Evolutionary conservation across 2,329 filamentous ascomycete genomes (phyloP).

Genomic region (Alternaria gaisen): DNA sequence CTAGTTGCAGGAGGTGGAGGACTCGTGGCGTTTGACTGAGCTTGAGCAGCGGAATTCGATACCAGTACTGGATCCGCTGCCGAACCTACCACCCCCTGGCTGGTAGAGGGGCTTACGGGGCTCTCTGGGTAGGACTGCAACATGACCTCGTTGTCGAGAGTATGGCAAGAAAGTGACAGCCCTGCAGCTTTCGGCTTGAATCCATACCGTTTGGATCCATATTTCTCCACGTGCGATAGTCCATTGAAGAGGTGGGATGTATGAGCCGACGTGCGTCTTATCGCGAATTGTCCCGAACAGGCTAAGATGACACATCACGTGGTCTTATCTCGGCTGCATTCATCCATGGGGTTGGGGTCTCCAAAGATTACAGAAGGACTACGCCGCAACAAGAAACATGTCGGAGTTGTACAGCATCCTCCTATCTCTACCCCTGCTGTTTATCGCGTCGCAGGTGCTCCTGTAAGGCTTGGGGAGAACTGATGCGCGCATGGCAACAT

Average conservation of each 20-base stretch:
- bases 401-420: not conserved
- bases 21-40: conserved; percentile 7
- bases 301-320: conserved; percentile 7
- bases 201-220: not conserved
- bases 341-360: not conserved
- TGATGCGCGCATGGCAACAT: conserved; percentile 8
- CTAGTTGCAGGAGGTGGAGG: conserved; percentile 15
- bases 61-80: not conserved
- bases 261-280: conserved; percentile 14
- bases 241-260: not conserved
- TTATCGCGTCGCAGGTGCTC: not conserved
- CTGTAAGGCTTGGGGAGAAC: not conserved
- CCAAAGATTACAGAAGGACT: conserved; percentile 2
- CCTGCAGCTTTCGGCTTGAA: conserved; percentile 2
- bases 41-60: conserved; percentile 17
- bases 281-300: not conserved
- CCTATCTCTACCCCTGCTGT: conserved; percentile 15
- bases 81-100: not conserved
- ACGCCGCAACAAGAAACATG: conserved; percentile 4
- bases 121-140: conserved; percentile 11
- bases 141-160: conserved; percentile 11
- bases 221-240: conserved; percentile 5
- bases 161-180: conserved; percentile 5
- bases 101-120: conserved; percentile 7
- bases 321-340: conserved; percentile 13